phyloP scores from a whole-genome alignment of 805 yeast species.

The Nakazawaea holstii region DNA sequence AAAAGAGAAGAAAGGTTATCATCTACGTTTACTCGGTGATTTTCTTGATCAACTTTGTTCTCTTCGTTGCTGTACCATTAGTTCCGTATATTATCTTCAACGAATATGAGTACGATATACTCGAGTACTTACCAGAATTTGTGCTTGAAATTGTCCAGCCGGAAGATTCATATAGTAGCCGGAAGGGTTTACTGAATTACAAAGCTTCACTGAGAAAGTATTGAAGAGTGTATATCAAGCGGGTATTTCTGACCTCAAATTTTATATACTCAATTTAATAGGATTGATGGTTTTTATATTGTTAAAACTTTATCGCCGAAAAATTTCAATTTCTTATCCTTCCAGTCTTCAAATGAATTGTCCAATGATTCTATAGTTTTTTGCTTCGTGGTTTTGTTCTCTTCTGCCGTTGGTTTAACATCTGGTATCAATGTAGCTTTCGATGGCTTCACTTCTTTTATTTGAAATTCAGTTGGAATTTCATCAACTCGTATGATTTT shows the following conservation, averaged over 20 bases:
- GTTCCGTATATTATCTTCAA: constrained; percentile 33
- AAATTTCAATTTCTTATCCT: too few relatives aligned
- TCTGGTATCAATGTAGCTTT: not conserved
- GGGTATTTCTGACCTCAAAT: too few relatives aligned
- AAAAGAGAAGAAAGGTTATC: constrained; percentile 30
- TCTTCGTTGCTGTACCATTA: constrained; percentile 29
- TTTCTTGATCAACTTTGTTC: constrained; percentile 25
- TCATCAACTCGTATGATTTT: constrained; percentile 2
- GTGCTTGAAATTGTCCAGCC: constrained; percentile 39
- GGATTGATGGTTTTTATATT: not conserved
- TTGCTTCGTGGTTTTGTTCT: too few relatives aligned
- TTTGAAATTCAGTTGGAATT: not conserved
- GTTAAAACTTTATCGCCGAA: not conserved
- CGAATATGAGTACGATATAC: constrained; percentile 32
- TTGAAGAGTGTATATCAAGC: not conserved
- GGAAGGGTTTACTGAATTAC: constrained; percentile 33
- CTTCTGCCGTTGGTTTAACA: too few relatives aligned
- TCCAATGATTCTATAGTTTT: too few relatives aligned
- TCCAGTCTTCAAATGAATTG: too few relatives aligned
- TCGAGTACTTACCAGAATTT: constrained; percentile 33
- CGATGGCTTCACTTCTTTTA: not conserved
- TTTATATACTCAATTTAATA: not conserved
- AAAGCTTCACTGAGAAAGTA: constrained; percentile 6
- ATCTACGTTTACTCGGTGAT: constrained; percentile 29
- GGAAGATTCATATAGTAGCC: constrained; percentile 18